phyloP scores from a whole-genome alignment of 345 rosid genomes.

The Populus simonii region DNA sequence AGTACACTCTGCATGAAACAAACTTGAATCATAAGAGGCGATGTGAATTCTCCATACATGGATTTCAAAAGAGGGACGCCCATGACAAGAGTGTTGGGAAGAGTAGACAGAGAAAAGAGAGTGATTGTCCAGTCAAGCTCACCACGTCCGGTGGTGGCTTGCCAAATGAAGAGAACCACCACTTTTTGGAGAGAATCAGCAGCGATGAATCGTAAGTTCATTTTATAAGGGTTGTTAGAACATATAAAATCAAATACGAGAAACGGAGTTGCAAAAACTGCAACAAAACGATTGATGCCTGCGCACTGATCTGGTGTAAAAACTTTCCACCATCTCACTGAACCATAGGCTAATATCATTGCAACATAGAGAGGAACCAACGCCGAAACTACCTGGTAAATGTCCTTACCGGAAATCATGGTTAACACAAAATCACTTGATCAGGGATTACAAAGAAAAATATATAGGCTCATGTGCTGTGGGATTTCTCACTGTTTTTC shows the following conservation, averaged over 20 bases:
- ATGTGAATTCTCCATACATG: slow-evolving; percentile 55
- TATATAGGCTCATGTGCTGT: too few relatives aligned
- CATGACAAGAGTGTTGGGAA: slow-evolving; percentile 56
- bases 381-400: slow-evolving; percentile 32
- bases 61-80: slow-evolving; percentile 53
- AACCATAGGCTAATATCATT: slow-evolving; percentile 31
- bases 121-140: slow-evolving; percentile 50
- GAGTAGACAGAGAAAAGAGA: slow-evolving; percentile 43
- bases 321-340: slow-evolving; percentile 37
- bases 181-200: slow-evolving; percentile 52
- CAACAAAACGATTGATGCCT: slow-evolving; percentile 40
- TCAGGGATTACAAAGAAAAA: too few relatives aligned
- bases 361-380: slow-evolving; percentile 28
- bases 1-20: slow-evolving; percentile 49
- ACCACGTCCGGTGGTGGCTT: slow-evolving; percentile 32
- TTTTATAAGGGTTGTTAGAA: slow-evolving; percentile 40
- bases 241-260: slow-evolving; percentile 39
- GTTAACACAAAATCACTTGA: too few relatives aligned
- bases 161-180: slow-evolving; percentile 46
- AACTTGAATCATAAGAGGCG: slow-evolving; percentile 46
- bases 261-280: slow-evolving; percentile 31
- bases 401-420: slow-evolving; percentile 31
- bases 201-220: slow-evolving; percentile 54
- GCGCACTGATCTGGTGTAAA: slow-evolving; percentile 37
- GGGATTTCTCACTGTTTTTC: too few relatives aligned